These are phyloP conservation scores for Ceratobasidium papillatum DNA, from an alignment of 1,284 basidiomycete species.

Conservation along the genomic window DNA sequence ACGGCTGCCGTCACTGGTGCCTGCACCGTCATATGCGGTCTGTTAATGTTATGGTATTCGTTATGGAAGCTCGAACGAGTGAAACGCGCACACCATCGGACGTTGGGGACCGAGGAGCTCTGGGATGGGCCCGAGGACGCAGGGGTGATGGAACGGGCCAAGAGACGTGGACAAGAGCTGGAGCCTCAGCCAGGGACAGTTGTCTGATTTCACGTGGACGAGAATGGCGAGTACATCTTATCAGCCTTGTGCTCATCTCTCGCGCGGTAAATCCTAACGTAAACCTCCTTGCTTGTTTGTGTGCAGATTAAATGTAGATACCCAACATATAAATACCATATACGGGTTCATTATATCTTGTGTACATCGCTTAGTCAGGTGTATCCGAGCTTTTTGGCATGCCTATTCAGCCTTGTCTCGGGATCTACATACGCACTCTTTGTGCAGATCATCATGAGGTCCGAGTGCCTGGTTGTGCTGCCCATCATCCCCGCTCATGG, in stretches of 20 bases:
- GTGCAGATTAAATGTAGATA: no score
- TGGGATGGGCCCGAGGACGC: not conserved
- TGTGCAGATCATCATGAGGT: not conserved
- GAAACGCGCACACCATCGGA: slow-evolving; percentile 19
- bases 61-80: slow-evolving; percentile 30
- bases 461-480: not conserved
- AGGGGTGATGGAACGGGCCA: not conserved
- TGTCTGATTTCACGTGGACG: not conserved
- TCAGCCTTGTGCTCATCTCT: no score
- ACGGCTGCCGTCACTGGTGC: slow-evolving; percentile 60
- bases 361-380: not conserved
- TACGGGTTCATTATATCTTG: not conserved
- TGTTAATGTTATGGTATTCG: slow-evolving; percentile 58
- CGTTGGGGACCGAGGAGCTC: not conserved
- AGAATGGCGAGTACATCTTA: no score
- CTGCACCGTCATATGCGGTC: slow-evolving; percentile 48
- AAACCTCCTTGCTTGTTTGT: no score
- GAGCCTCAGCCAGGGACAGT: slow-evolving; percentile 1
- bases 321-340: no score
- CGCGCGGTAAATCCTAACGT: no score
- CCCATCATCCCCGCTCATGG: not conserved
- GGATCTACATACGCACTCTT: not conserved
- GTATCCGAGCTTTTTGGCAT: not conserved
- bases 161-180: not conserved
- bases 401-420: not conserved